A percentile compares a stretch with the other conserved stretches of the same genome.
These are phyloP conservation scores for Pisolithus microcarpus DNA, from an alignment of 768 basidiomycete species.

Conservation along the genomic window DNA sequence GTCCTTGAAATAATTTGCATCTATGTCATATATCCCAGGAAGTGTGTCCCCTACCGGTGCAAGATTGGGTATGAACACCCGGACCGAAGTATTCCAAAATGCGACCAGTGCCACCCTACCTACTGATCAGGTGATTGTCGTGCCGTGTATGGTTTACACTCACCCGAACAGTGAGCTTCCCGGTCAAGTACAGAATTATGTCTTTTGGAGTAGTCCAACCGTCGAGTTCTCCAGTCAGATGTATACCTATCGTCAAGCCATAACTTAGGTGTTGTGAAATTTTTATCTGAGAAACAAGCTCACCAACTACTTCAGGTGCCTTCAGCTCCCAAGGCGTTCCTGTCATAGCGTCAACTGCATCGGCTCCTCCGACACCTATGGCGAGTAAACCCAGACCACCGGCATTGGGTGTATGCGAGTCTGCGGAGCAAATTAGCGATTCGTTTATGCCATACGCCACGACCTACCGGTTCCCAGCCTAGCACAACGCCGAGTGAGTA, in stretches of 20 bases:
- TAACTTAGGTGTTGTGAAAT: background rate
- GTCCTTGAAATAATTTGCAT: constrained; percentile 35
- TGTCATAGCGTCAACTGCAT: constrained; percentile 97
- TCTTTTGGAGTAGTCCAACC: constrained; percentile 97
- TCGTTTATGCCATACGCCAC: background rate
- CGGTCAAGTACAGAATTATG: constrained; percentile 88
- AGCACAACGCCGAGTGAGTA: constrained; percentile 6
- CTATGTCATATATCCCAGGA: background rate
- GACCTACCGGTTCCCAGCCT: constrained; percentile 76
- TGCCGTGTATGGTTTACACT: constrained; percentile 20
- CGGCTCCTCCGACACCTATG: constrained; percentile 98
- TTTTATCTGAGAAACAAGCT: constrained; percentile 12
- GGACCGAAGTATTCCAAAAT: constrained; percentile 97
- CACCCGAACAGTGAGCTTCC: constrained; percentile 88
- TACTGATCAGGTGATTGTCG: constrained; percentile 2
- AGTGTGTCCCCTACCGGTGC: constrained; percentile 56
- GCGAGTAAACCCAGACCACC: constrained; percentile 95
- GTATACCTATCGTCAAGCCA: constrained; percentile 51
- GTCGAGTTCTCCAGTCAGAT: constrained; percentile 76
- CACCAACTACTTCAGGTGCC: constrained; percentile 78
- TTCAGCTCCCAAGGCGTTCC: constrained; percentile 98
- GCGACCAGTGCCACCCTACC: constrained; percentile 88
- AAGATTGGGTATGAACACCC: constrained; percentile 83
- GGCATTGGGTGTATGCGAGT: constrained; percentile 97
- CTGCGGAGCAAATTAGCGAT: constrained; percentile 29